These are phyloP conservation scores for Picochlorum costavermella DNA, from an alignment of 139 green algal genomes.

Conservation along the genomic window DNA sequence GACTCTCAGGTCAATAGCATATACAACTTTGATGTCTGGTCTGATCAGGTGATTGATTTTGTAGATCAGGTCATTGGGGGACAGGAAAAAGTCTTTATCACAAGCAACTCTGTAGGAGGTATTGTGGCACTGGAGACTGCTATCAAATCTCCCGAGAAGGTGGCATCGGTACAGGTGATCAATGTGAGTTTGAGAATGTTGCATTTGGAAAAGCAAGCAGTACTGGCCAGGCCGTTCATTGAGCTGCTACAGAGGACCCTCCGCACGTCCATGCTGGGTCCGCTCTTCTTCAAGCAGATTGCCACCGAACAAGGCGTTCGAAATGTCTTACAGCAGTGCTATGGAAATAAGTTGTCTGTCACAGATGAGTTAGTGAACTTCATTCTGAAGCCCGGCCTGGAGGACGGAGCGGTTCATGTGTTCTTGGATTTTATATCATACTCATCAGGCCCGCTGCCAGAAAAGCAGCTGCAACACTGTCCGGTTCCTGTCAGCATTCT, in stretches of 20 bases:
- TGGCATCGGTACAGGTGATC: slow-evolving; percentile 66
- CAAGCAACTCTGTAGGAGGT: slow-evolving; percentile 66
- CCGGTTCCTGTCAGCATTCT: slow-evolving; percentile 71
- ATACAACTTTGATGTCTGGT: slow-evolving; percentile 68
- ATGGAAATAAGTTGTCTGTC: slow-evolving; percentile 65
- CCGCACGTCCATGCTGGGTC: slow-evolving; percentile 54
- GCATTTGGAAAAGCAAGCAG: slow-evolving; percentile 32
- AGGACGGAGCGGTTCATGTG: slow-evolving; percentile 77
- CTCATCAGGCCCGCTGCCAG: slow-evolving; percentile 75
- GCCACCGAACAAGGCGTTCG: slow-evolving; percentile 61
- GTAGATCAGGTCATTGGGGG: slow-evolving; percentile 38
- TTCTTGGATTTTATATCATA: slow-evolving; percentile 99
- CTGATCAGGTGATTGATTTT: slow-evolving; percentile 62
- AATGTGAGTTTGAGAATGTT: slow-evolving; percentile 78
- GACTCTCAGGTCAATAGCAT: slow-evolving; percentile 38
- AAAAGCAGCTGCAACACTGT: slow-evolving; percentile 60
- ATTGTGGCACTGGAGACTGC: slow-evolving; percentile 55
- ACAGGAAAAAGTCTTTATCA: slow-evolving; percentile 48
- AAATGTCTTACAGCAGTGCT: slow-evolving; percentile 85
- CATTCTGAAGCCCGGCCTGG: slow-evolving; percentile 83
- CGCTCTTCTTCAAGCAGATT: slow-evolving; percentile 66
- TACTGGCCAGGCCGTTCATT: slow-evolving; percentile 56
- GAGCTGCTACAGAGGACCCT: slow-evolving; percentile 64
- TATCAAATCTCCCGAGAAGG: slow-evolving; percentile 32
- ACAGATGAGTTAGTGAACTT: slow-evolving; percentile 85